Conservation (phyloP, 805 yeast genomes). For the Pichia manshurica region DNA sequence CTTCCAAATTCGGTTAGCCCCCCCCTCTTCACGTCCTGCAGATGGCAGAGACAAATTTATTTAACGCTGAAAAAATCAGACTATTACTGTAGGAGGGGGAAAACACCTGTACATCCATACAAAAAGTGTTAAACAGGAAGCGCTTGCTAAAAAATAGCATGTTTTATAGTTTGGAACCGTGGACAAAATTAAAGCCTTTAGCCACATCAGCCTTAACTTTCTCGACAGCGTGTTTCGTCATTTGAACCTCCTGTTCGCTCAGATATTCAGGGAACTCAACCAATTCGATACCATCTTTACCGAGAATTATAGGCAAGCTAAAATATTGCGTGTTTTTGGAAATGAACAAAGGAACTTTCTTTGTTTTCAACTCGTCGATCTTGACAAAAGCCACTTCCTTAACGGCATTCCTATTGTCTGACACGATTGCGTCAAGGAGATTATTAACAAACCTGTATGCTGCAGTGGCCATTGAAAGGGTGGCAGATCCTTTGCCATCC, state of each 20-base stretch:
- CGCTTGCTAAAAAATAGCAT: too few relatives aligned
- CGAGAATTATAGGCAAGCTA: conserved; percentile 42
- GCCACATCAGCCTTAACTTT: conserved; percentile 18
- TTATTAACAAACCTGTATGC: conserved; percentile 74
- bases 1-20: too few relatives aligned
- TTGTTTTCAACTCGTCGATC: conserved; percentile 46
- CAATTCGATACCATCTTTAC: conserved; percentile 28
- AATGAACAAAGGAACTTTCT: conserved; percentile 22
- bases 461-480: conserved; percentile 93
- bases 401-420: conserved; percentile 10
- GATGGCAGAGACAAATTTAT: too few relatives aligned
- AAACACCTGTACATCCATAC: too few relatives aligned
- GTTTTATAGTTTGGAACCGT: conserved; percentile 17
- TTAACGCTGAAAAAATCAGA: too few relatives aligned
- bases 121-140: too few relatives aligned
- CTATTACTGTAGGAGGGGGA: too few relatives aligned
- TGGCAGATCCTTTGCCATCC: conserved; percentile 92
- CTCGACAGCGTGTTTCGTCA: conserved; percentile 16
- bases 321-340: conserved; percentile 36
- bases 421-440: conserved; percentile 21
- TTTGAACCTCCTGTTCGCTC: conserved; percentile 13
- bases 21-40: too few relatives aligned
- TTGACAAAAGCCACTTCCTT: conserved; percentile 49
- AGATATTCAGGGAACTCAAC: conserved; percentile 17
- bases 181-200: conserved; percentile 23